Evolutionary conservation across 768 basidiomycete species (phyloP), one percentile per base, ranked within the genome.

Genomic region (Lactarius evosmus): DNA sequence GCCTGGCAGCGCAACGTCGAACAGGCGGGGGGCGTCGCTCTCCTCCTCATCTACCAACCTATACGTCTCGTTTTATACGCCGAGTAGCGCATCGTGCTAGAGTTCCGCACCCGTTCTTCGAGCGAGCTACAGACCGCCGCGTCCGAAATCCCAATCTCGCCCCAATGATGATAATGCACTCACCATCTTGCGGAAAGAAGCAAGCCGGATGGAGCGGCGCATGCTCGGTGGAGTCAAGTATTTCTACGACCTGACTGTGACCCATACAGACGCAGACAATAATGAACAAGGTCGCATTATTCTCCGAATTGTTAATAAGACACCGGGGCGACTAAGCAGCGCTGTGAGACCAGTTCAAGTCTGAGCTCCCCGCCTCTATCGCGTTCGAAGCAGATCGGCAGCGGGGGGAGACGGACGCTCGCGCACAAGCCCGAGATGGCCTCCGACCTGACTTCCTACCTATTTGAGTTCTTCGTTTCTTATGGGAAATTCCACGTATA

Each of bases 401-500:
- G 29, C 53, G 30, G 5, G 54, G 29, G 32, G 44, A 59, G 17
- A 69, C 66, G 14, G 73, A 76, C 58, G 7, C 59, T 72, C 30
- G 79, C 80, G 67, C 79, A 71, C 40, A 81, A 78, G 74, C 75
- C 82, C 53, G 81, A 82, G 70, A 83, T 82, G 82, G 79, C 78
- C 67, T 82, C 82, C 70, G 80, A 82, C 66, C 69, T 81, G 33
- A 80, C 79, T 9, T 72, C 77, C 65, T 82, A 81, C 66, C 80
- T 81, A 70, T 77, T 79, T 7, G 79, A 81, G 72, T 77, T 78
- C 65, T 71, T 74, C n/a, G 74, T 76, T 1, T 30, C 51, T 36
- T 30, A 29, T 27, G 68, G 78, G 17, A 72, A 75, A n/a, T 66
- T 71, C 52, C 80, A 81, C 63, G 76, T 82, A n/a, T 82, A 80